Evolutionary conservation across 129 eudicot genomes (phyloP).

Genomic region (Centrapalus pauciflorus): DNA sequence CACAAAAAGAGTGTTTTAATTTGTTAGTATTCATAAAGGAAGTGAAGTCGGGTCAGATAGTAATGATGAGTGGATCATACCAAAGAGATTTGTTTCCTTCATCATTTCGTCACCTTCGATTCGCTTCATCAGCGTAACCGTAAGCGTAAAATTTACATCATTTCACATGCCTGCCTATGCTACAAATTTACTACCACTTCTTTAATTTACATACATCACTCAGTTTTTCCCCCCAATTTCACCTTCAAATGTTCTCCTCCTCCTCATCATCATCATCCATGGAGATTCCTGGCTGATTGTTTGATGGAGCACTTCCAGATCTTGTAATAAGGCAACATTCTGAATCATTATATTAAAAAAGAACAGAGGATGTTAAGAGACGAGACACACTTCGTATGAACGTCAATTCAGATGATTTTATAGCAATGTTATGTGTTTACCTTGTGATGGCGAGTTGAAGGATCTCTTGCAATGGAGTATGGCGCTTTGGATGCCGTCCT

Average conservation of each 20-base stretch:
- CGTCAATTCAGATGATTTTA: not conserved
- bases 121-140: no score
- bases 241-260: slow-evolving; percentile 35
- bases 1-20: no score
- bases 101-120: no score
- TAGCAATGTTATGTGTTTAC: slow-evolving; percentile 7
- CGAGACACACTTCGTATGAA: no score
- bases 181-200: not conserved
- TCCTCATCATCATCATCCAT: slow-evolving; percentile 30
- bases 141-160: no score
- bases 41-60: no score
- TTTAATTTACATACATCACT: slow-evolving; percentile 4
- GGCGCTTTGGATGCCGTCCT: slow-evolving; percentile 68
- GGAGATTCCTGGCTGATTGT: slow-evolving; percentile 6
- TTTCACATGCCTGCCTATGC: not conserved
- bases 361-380: not conserved
- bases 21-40: no score
- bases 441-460: slow-evolving; percentile 40
- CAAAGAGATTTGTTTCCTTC: no score
- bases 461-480: slow-evolving; percentile 83
- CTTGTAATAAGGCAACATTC: slow-evolving; percentile 40
- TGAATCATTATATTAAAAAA: not conserved
- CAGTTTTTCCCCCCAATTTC: slow-evolving; percentile 14
- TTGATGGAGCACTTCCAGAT: slow-evolving; percentile 50
- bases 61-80: no score